Evolutionary conservation across 805 yeast genomes (phyloP), one percentile per base, ranked within the genome.

Genomic region (Candida peoriensis): DNA sequence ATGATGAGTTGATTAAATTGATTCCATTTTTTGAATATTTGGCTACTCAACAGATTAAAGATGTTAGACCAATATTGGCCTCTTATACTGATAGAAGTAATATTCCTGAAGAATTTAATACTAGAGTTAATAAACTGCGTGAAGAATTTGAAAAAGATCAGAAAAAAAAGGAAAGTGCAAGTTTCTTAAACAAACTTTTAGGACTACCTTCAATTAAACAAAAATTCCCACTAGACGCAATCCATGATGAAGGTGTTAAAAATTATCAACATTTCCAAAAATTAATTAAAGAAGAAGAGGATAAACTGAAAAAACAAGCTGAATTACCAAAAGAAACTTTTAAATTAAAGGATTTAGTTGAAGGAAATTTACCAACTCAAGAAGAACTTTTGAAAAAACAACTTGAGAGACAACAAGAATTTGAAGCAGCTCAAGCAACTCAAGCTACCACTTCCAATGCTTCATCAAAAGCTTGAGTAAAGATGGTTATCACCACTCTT

Each of bases 21-120:
- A 87, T 93, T 54, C 97, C 97, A 38, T 81, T 93, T 66, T 75
- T 93, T 48, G 99, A 93, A 66, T 93, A 85, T 65, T 64, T 93
- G 41, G 97, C 96, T 12, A 84, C 95, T 12, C 95, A 87, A 61
- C 69, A 66, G 45, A 69, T 84, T 50, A 75, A 75, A 59, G 98
- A 93, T 61, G 93, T 93, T 36, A 84, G 97, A 64, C 95, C 95
- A 21, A 75, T 88, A 23, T 67, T 94, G 48, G 68, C 72, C 44
- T 75, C 95, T 7, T 93, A 79, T 64, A 59, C 70, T 23, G 84
- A 78, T 55, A 78, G 78, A 55, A 58, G 67, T 36, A 61, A 79
- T 28, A 76, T 90, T 35, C 78, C 93, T 9, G 78, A 72, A 34
- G 97, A 89, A 59, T 93, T 84, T 56, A 73, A 78, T 33, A 70